phyloP scores from a whole-genome alignment of 805 yeast species.

The Millerozyma acaciae region DNA sequence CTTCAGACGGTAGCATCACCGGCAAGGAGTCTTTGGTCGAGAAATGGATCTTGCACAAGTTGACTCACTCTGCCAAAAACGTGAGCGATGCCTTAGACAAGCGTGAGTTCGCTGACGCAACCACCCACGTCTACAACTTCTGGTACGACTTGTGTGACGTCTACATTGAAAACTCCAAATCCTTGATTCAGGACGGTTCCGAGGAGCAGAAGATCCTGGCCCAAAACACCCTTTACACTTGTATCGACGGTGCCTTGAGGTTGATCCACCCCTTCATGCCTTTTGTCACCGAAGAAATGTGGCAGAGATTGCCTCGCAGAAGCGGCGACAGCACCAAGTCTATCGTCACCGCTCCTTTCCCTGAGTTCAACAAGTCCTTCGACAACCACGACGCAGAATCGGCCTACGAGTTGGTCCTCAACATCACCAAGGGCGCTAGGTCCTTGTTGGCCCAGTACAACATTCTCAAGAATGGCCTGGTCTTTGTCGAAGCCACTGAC shows the following conservation, averaged over 20 bases:
- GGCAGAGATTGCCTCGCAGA: conserved; percentile 96
- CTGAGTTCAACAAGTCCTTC: conserved; percentile 57
- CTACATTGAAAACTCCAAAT: conserved; percentile 95
- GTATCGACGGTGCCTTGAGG: conserved; percentile 86
- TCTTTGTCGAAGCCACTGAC: conserved; percentile 69
- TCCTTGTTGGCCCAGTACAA: conserved; percentile 87
- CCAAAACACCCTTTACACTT: conserved; percentile 87
- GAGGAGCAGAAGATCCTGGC: conserved; percentile 83
- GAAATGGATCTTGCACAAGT: conserved; percentile 91
- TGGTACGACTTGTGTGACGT: conserved; percentile 98
- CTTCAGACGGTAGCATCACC: conserved; percentile 63
- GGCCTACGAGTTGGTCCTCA: conserved; percentile 81
- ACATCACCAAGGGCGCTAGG: conserved; percentile 85
- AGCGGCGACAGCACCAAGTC: conserved; percentile 63
- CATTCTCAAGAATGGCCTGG: conserved; percentile 83
- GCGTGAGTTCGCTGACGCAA: conserved; percentile 86
- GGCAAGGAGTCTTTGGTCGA: conserved; percentile 91
- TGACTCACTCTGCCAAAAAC: conserved; percentile 62
- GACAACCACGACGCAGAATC: conserved; percentile 61
- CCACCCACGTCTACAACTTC: conserved; percentile 84
- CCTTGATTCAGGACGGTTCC: conserved; percentile 87
- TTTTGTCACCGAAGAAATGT: conserved; percentile 92
- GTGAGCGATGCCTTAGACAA: conserved; percentile 67
- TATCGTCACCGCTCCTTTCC: conserved; percentile 78
- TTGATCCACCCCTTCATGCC: conserved; percentile 99